A percentile compares a stretch with the other conserved stretches of the same genome.
Evolutionary conservation across 768 basidiomycete genomes (phyloP).

Genomic region (Epithele typhae): DNA sequence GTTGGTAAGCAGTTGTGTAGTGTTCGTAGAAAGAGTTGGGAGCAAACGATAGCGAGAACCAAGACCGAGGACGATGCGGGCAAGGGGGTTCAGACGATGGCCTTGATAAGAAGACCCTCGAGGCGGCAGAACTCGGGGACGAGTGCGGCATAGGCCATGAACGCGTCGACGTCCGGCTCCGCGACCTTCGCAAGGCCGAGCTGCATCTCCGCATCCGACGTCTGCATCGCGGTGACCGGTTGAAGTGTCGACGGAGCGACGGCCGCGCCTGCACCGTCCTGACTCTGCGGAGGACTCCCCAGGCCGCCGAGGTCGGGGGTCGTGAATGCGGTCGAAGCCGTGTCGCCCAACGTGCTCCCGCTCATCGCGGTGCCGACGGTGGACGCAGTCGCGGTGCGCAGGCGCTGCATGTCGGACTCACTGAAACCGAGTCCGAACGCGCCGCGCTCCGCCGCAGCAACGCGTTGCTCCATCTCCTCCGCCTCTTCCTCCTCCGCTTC

Average conservation of each 20-base stretch:
- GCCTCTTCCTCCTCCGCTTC: constrained; percentile 80
- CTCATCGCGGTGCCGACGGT: constrained; percentile 32
- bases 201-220: constrained; percentile 68
- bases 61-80: not conserved
- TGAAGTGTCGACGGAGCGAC: constrained; percentile 57
- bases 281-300: constrained; percentile 25
- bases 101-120: constrained; percentile 74
- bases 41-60: not conserved
- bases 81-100: constrained; percentile 33
- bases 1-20: not conserved
- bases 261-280: constrained; percentile 32
- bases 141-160: constrained; percentile 81
- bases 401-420: constrained; percentile 39
- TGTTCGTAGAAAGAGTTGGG: not conserved
- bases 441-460: constrained; percentile 10
- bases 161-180: constrained; percentile 79
- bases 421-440: constrained; percentile 37
- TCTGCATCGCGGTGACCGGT: constrained; percentile 68
- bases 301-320: constrained; percentile 54
- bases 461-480: constrained; percentile 46
- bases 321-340: constrained; percentile 52
- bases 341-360: constrained; percentile 32
- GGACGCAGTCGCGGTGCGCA: constrained; percentile 54
- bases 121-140: constrained; percentile 80
- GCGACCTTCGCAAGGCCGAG: constrained; percentile 79